These are phyloP conservation scores for Mortierella sp. DNA, from an alignment of 371 early-diverging fungal species.

Conservation along the genomic window DNA sequence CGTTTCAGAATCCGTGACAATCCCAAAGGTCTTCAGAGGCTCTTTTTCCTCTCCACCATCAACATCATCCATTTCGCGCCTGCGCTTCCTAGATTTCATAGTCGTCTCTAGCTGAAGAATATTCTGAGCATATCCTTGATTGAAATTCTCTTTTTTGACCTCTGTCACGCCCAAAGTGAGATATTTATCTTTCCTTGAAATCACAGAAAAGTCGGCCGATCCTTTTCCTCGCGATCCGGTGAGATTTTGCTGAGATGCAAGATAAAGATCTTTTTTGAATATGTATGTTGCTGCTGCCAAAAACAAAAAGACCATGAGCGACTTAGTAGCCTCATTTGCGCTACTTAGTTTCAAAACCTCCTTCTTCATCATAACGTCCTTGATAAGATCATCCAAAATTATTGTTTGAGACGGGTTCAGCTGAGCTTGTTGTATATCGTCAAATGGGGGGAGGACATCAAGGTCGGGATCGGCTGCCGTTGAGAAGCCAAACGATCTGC, in stretches of 20 bases:
- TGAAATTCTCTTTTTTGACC: slow-evolving; percentile 19
- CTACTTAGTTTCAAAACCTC: too few relatives aligned
- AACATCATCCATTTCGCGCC: slow-evolving; percentile 1
- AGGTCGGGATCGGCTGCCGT: too few relatives aligned
- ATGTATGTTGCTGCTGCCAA: too few relatives aligned
- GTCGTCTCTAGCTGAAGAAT: slow-evolving; percentile 11
- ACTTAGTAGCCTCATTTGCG: too few relatives aligned
- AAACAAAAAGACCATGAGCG: too few relatives aligned
- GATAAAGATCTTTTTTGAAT: too few relatives aligned
- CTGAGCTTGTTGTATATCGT: too few relatives aligned
- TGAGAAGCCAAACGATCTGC: too few relatives aligned
- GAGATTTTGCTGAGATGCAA: neutral
- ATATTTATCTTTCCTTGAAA: neutral
- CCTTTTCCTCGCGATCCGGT: neutral
- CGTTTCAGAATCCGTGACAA: slow-evolving; percentile 12
- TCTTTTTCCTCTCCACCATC: neutral
- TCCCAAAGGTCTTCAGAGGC: slow-evolving; percentile 12
- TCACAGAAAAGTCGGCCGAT: neutral
- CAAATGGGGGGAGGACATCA: too few relatives aligned
- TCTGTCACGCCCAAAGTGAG: slow-evolving; percentile 1
- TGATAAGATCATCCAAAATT: too few relatives aligned
- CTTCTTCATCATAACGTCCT: too few relatives aligned
- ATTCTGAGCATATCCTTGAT: slow-evolving; percentile 11
- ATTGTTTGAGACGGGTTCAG: too few relatives aligned
- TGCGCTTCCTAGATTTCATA: slow-evolving; percentile 2